Percentiles rank a stretch among this genome's conserved stretches.
phyloP scores from a whole-genome alignment of 2,329 filamentous ascomycete species.

The Penicillium sp. region DNA sequence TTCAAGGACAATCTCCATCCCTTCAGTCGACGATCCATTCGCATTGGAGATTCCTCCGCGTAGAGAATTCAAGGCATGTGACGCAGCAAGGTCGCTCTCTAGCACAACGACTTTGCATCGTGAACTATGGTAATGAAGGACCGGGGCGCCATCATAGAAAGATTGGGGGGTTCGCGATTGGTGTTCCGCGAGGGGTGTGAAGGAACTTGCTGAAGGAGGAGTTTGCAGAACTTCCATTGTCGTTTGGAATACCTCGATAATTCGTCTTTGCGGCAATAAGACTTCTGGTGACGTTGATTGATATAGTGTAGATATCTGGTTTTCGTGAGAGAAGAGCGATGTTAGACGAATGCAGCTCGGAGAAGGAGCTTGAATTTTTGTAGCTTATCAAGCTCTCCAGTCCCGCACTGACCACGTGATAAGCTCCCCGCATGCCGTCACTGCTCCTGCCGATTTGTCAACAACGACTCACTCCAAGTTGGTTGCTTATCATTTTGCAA shows the following conservation, averaged over 20 bases:
- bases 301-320: neutral
- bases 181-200: conserved; percentile 42
- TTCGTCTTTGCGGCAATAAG: neutral
- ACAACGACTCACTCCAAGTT: neutral
- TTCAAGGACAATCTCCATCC: conserved; percentile 35
- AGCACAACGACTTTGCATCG: conserved; percentile 42
- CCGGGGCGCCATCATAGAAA: conserved; percentile 44
- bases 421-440: conserved; percentile 15
- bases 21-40: conserved; percentile 18
- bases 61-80: conserved; percentile 32
- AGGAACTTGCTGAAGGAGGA: conserved; percentile 37
- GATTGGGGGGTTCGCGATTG: conserved; percentile 47
- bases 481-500: too few species aligned
- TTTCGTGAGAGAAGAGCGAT: neutral
- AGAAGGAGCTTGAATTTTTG: neutral
- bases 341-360: neutral
- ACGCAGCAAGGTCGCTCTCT: conserved; percentile 35
- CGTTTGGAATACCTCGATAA: neutral
- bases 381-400: conserved; percentile 9
- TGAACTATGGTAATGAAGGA: conserved; percentile 46
- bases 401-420: conserved; percentile 12
- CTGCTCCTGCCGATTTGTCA: conserved; percentile 7
- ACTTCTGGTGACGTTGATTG: too few species aligned
- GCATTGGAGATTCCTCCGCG: conserved; percentile 17
- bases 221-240: conserved; percentile 41